Evolutionary conservation across 1,284 basidiomycete genomes (phyloP).

Genomic region (Boletus albobrunnescens): DNA sequence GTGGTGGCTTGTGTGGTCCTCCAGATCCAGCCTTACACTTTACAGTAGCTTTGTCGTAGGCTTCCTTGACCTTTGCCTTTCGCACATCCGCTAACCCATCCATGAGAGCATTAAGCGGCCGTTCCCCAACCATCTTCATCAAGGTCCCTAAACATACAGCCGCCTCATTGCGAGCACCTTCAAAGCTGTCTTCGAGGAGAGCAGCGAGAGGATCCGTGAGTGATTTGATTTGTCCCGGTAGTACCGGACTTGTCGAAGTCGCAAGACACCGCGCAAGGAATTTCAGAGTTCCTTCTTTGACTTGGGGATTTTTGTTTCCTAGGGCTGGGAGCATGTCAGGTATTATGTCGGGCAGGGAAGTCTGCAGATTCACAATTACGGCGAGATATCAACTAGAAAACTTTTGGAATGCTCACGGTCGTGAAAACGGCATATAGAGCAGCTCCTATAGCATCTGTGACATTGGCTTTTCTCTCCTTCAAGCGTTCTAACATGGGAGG

Average conservation of each 20-base stretch:
- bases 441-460: conserved; percentile 84
- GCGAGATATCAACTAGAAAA: conserved; percentile 1
- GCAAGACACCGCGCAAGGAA: conserved; percentile 83
- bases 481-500: conserved; percentile 83
- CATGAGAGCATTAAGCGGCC: conserved; percentile 84
- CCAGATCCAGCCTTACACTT: conserved; percentile 72
- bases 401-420: conserved; percentile 53
- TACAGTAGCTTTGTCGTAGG: conserved; percentile 83
- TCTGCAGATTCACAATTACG: conserved; percentile 45
- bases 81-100: conserved; percentile 87
- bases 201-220: conserved; percentile 76
- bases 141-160: conserved; percentile 85
- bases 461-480: conserved; percentile 91
- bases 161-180: conserved; percentile 88
- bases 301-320: conserved; percentile 93
- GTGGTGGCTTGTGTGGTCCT: conserved; percentile 40
- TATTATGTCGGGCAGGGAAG: conserved; percentile 76
- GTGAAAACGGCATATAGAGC: conserved; percentile 89
- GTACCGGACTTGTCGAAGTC: conserved; percentile 64
- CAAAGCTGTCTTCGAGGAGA: conserved; percentile 85
- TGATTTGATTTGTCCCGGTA: conserved; percentile 77
- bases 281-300: conserved; percentile 90
- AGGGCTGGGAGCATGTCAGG: conserved; percentile 79
- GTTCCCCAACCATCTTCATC: conserved; percentile 97
- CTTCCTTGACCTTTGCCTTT: conserved; percentile 93